These are phyloP conservation scores for sorghum (Sorghum bicolor) DNA, from an alignment of 176 grass and related monocot species.

Conservation along the genomic window DNA sequence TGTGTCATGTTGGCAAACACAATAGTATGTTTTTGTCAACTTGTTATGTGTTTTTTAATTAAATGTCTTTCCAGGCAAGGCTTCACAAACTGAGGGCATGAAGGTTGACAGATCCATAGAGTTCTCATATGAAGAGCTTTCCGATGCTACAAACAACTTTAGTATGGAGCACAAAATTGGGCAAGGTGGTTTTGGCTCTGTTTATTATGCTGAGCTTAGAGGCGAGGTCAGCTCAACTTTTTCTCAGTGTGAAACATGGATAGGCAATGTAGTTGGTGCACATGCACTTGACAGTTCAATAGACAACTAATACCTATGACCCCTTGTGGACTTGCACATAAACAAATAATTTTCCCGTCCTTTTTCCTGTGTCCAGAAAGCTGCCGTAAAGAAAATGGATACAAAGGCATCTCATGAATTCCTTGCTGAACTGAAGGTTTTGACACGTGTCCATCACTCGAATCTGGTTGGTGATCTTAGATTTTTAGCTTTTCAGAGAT, in stretches of 20 bases:
- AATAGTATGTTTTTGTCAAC: not conserved
- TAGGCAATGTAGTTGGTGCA: not conserved
- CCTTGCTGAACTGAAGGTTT: slow-evolving; percentile 73
- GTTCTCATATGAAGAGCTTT: slow-evolving; percentile 91
- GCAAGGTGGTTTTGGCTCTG: slow-evolving; percentile 77
- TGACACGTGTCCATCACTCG: slow-evolving; percentile 72
- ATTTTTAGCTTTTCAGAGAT: not conserved
- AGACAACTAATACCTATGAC: not conserved
- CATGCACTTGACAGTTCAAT: not conserved
- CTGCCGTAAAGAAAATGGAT: slow-evolving; percentile 84
- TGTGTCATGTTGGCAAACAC: not conserved
- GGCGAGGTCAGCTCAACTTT: slow-evolving; percentile 68
- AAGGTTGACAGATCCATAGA: slow-evolving; percentile 83
- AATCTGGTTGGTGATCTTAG: slow-evolving; percentile 56
- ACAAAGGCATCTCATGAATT: slow-evolving; percentile 65
- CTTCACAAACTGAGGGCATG: slow-evolving; percentile 44
- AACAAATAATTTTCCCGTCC: not conserved
- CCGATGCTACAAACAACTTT: slow-evolving; percentile 73
- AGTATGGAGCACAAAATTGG: slow-evolving; percentile 87
- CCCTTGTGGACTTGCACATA: not conserved
- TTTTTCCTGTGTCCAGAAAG: slow-evolving; percentile 43
- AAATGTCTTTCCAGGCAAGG: slow-evolving; percentile 3
- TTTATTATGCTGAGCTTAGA: slow-evolving; percentile 80
- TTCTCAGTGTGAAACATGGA: not conserved
- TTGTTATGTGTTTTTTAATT: not conserved